These are phyloP conservation scores for Tylopilus sp. DNA, from an alignment of 1,284 basidiomycete species.

Conservation along the genomic window DNA sequence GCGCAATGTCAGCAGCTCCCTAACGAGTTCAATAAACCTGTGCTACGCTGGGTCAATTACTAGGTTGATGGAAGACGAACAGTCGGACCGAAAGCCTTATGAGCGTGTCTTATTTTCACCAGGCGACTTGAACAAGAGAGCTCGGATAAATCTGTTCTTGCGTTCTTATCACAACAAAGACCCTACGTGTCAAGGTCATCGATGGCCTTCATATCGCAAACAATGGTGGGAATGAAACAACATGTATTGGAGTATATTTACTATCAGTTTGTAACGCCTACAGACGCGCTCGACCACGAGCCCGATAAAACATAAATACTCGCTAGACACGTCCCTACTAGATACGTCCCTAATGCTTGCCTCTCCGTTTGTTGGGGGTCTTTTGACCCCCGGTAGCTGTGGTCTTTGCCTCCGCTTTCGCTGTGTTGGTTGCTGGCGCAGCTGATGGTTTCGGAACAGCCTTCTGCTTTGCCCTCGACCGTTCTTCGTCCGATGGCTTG, in stretches of 20 bases:
- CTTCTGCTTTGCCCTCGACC: constrained; percentile 6
- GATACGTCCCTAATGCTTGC: constrained; percentile 17
- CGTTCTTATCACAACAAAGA: no score
- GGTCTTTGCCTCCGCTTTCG: constrained; percentile 20
- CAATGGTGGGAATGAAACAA: background rate
- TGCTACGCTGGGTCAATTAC: no score
- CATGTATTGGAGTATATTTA: background rate
- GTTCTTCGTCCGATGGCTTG: constrained; percentile 16
- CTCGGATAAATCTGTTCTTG: no score
- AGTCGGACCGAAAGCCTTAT: no score
- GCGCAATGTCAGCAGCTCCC: no score
- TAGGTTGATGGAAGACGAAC: no score
- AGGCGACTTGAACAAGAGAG: no score
- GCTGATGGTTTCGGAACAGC: constrained; percentile 2
- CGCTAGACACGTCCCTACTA: constrained; percentile 3
- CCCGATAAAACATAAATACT: background rate
- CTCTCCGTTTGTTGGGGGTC: constrained; percentile 29
- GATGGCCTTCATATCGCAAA: no score
- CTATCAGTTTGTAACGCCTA: background rate
- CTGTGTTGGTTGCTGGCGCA: background rate
- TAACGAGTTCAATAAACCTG: no score
- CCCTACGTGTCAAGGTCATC: no score
- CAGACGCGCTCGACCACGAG: background rate
- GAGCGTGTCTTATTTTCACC: no score
- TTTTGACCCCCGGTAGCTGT: constrained; percentile 16